Percentiles rank a stretch among this genome's conserved stretches.
Conservation (phyloP, 2,329 filamentous ascomycete species). For the Gremmenia infestans region DNA sequence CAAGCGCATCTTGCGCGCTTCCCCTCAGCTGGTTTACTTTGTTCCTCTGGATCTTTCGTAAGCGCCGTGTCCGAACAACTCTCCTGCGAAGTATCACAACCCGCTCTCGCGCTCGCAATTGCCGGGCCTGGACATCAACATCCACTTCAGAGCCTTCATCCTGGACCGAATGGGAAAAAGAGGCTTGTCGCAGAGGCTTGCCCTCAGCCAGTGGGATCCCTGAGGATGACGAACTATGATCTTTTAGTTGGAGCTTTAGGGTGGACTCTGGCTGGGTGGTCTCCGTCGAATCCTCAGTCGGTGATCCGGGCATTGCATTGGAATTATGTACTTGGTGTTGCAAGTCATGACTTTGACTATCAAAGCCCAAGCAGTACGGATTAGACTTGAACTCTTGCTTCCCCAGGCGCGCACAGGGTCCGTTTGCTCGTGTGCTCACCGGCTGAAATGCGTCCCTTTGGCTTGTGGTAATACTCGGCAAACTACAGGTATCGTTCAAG, state of each 20-base stretch:
- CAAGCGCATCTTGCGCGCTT: constrained; percentile 7
- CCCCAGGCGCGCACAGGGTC: not conserved
- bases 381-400: not conserved
- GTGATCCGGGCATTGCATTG: constrained; percentile 9
- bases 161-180: constrained; percentile 15
- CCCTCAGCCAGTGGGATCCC: not conserved
- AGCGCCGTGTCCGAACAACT: constrained; percentile 14
- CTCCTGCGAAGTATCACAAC: constrained; percentile 15
- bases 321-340: not conserved
- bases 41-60: constrained; percentile 6
- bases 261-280: not conserved
- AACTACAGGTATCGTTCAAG: too few species aligned
- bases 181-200: constrained; percentile 14
- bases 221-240: not conserved
- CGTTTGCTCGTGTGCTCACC: not conserved
- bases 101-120: constrained; percentile 18
- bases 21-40: constrained; percentile 14
- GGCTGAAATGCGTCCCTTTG: not conserved
- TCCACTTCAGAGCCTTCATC: constrained; percentile 5
- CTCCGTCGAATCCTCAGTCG: constrained; percentile 1
- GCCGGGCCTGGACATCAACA: constrained; percentile 9
- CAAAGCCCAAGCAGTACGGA: not conserved
- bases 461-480: too few species aligned
- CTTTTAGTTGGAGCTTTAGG: not conserved
- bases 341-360: constrained; percentile 1